These are phyloP conservation scores for Liriodendron chinense DNA, from an alignment of 164 flowering plant genomes.

Conservation along the genomic window DNA sequence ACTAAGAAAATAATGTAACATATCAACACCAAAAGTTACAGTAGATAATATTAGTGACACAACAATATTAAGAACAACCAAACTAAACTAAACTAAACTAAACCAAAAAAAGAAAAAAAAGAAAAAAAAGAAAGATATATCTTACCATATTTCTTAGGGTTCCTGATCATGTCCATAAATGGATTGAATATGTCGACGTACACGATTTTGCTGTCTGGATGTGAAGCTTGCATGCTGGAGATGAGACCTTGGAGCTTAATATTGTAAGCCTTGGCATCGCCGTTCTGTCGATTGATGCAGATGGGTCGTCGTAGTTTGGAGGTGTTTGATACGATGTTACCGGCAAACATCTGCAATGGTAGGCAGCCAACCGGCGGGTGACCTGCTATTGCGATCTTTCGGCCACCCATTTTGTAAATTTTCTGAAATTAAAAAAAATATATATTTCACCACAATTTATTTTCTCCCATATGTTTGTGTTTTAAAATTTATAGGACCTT, in stretches of 20 bases:
- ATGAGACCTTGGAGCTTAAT: conserved; percentile 23
- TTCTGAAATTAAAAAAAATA: neutral
- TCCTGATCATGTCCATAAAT: conserved; percentile 29
- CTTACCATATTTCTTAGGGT: conserved; percentile 30
- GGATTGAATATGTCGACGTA: conserved; percentile 30
- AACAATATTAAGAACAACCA: neutral
- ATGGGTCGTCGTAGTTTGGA: conserved; percentile 8
- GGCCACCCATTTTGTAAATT: conserved; percentile 26
- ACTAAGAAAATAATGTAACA: too few relatives aligned
- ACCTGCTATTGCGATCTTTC: conserved; percentile 26
- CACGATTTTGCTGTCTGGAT: conserved; percentile 17
- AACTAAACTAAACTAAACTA: too few relatives aligned
- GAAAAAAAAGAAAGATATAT: neutral
- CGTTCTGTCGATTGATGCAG: conserved; percentile 26
- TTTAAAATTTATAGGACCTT: too few relatives aligned
- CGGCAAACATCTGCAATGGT: conserved; percentile 26
- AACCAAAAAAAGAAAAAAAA: too few relatives aligned
- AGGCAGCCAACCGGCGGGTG: conserved; percentile 41
- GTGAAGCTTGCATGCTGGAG: conserved; percentile 11
- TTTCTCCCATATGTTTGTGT: too few relatives aligned
- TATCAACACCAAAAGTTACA: too few relatives aligned
- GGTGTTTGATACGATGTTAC: conserved; percentile 8
- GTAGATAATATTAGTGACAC: too few relatives aligned
- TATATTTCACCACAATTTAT: too few relatives aligned
- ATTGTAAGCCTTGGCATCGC: conserved; percentile 27